Base-by-base conservation (phyloP, 148 eudicot species). In the Polygonum aviculare region DNA sequence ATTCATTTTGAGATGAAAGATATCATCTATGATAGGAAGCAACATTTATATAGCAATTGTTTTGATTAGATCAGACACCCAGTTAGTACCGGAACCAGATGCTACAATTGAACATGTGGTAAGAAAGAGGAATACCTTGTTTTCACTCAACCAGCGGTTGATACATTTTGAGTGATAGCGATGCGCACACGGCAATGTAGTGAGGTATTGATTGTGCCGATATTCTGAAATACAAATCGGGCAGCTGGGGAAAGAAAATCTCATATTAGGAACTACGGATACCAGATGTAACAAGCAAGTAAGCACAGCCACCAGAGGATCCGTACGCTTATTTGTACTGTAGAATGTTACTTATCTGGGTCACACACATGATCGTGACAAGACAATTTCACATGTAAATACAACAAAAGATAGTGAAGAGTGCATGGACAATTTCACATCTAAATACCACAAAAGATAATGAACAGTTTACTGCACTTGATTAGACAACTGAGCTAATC, bases 121-220 rank as follows among this genome's bases (percentile, higher is more conserved):
- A 16, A 50, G 41, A 39, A 45, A 36, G 35, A 26, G 1, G 31
- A 26, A 26, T 83, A 92, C 97, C 90, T 89, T 94, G 7, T 70
- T 86, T 47, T 72, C 78, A 77, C 45, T 79, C 83, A 94, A 78
- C 98, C 98, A 94, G 33, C 74, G 79, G 31, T 41, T 81, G 75
- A 94, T 87, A 79, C 97, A 94, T 0, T 88, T 73, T 14, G 90
- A 78, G 85, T 94, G 98, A 88, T 90, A 94, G 5, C 76, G 82
- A 81, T 94, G 98, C 11, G 84, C 80, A 78, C 97, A 94, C 52
- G 97, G 91, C 83, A 94, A 82, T 62, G 78, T 77, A 75, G 81
- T 92, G 79, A 92, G 69, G 47, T 62, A 73, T 55, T 84, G 85
- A 72, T 89, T 86, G 72, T 79, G 82, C 70, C 85, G 83, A 77